Evolutionary conservation across 768 basidiomycete genomes (phyloP), one percentile per base, ranked within the genome.

Genomic region (Pluteus cervinus): DNA sequence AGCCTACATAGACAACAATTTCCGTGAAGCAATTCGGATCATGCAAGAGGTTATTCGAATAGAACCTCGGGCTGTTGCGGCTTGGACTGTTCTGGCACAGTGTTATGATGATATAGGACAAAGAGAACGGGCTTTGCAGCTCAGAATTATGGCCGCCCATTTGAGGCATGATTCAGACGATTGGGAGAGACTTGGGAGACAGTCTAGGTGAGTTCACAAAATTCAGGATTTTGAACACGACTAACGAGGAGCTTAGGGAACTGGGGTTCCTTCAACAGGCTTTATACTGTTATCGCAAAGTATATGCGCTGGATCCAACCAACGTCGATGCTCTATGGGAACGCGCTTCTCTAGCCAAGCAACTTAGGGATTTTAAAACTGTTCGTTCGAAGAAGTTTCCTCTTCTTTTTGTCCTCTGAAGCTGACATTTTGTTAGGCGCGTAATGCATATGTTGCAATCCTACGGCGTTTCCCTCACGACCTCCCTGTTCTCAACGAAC

Each of bases 11-110:
- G 76, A 83, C 49, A 75, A 66, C 42, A 61, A 88, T 39, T 61
- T 79, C 7, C 60, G 68, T 2, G 71, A 82, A 47, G 82, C 90
- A 1, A 79, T 90, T 24, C 74, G 78, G 14, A 71, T 82, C 17
- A 86, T 92, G 76, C 81, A 84, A 53, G 90, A 98, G 53, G 87
- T 96, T 46, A 90, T 99, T 37, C 78, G 89, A 7, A 88, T 92
- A 39, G 94, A 99, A 54, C 90, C 93, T 2, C 76, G 86, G 12
- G 85, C 90, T 2, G 67, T 73, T 0, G 62, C 76, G 2, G 86
- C 91, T 1, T 99, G 93, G 93, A 76, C 79, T 6, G 87, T 91
- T 0, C 74, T 97, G 5, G 89, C 86, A 2, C 76, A 83, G 45
- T 88, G 87, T 49, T 84, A 90, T 52, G 73, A 79, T 23, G 87